Conservation (phyloP, 345 rosid species). For the Aquilaria malaccensis region DNA sequence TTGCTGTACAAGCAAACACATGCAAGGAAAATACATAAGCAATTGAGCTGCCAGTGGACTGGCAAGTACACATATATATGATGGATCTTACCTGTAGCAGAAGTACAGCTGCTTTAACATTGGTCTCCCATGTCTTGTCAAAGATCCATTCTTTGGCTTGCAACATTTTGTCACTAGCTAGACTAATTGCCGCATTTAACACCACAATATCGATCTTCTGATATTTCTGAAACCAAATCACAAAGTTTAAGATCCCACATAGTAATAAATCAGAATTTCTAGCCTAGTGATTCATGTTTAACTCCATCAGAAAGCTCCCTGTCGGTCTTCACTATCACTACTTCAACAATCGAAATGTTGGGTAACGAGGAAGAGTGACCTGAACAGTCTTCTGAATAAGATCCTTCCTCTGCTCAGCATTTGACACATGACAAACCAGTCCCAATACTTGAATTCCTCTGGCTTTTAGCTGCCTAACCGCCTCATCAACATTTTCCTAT, state of each 20-base stretch:
- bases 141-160: conserved; percentile 43
- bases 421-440: conserved; percentile 83
- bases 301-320: neutral
- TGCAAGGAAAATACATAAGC: neutral
- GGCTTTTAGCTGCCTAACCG: conserved; percentile 58
- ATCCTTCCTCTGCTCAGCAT: conserved; percentile 63
- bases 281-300: neutral
- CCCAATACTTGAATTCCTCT: conserved; percentile 69
- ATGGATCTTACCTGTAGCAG: conserved; percentile 34
- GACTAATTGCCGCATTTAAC: conserved; percentile 65
- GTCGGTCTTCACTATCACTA: neutral
- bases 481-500: conserved; percentile 82
- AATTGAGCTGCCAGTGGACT: neutral
- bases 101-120: conserved; percentile 55
- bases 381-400: conserved; percentile 58
- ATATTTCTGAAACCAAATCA: conserved; percentile 37
- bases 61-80: too few relatives aligned
- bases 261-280: neutral
- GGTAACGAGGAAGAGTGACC: conserved; percentile 24
- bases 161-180: conserved; percentile 33
- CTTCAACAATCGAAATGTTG: neutral
- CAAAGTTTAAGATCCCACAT: neutral
- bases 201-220: conserved; percentile 60
- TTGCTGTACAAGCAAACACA: conserved; percentile 38
- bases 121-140: conserved; percentile 67